Conservation (phyloP, 129 eudicot genomes). For the Pseudognaphalium luteoalbum region DNA sequence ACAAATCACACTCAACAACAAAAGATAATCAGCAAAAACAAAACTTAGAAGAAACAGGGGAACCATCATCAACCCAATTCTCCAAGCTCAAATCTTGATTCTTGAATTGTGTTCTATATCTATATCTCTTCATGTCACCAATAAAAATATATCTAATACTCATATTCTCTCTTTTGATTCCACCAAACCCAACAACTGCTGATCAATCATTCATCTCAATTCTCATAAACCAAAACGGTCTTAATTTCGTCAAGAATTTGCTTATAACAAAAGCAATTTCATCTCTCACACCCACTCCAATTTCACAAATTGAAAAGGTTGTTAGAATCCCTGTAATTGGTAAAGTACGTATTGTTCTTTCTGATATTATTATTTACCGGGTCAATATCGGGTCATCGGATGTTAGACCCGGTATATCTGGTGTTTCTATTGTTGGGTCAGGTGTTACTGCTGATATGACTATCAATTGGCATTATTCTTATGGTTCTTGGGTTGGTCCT, state of each 20-base stretch:
- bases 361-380: constrained; percentile 44
- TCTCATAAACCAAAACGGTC: constrained; percentile 57
- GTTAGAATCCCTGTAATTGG: constrained; percentile 56
- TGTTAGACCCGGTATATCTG: constrained; percentile 36
- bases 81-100: constrained; percentile 24
- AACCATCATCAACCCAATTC: constrained; percentile 14
- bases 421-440: constrained; percentile 44
- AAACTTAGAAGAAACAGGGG: no score
- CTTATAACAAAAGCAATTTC: constrained; percentile 46
- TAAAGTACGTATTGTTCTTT: constrained; percentile 36
- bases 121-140: constrained; percentile 37
- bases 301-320: constrained; percentile 31
- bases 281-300: constrained; percentile 42
- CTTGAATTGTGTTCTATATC: neutral
- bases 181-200: constrained; percentile 32
- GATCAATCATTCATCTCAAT: constrained; percentile 50
- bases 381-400: constrained; percentile 41
- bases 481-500: constrained; percentile 47
- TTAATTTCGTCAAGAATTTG: constrained; percentile 50
- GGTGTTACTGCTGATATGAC: constrained; percentile 44
- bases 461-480: constrained; percentile 56
- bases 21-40: no score
- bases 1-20: no score
- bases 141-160: constrained; percentile 30
- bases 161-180: constrained; percentile 27